phyloP scores from a whole-genome alignment of 257 asterid genomes.

The Penstemon newberryi region DNA sequence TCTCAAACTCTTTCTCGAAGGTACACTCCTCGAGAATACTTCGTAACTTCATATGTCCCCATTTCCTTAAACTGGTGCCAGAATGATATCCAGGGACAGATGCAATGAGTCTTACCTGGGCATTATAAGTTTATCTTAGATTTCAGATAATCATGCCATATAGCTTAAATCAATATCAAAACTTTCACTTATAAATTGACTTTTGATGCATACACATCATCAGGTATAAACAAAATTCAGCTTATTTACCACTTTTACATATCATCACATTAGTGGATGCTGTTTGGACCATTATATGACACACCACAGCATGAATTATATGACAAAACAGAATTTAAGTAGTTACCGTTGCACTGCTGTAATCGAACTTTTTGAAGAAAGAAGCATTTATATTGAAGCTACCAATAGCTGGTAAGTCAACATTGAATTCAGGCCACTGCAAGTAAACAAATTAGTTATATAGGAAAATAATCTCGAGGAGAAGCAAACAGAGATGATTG shows the following conservation, averaged over 20 bases:
- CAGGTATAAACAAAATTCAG: not conserved
- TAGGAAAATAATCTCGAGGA: not conserved
- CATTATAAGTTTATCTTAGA: constrained; percentile 5
- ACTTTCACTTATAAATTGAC: not conserved
- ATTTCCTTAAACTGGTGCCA: constrained; percentile 74
- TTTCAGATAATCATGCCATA: not conserved
- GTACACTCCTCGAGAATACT: constrained; percentile 84
- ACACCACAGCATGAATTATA: not conserved
- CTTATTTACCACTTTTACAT: constrained; percentile 7
- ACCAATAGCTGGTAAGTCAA: constrained; percentile 61
- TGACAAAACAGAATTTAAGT: constrained; percentile 8
- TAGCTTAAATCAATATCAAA: constrained; percentile 2
- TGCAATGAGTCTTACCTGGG: constrained; percentile 92
- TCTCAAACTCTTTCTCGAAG: constrained; percentile 72
- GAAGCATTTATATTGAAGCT: constrained; percentile 65
- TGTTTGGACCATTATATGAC: not conserved
- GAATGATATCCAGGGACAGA: constrained; percentile 97
- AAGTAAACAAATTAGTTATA: constrained; percentile 27
- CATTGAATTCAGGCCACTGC: constrained; percentile 92
- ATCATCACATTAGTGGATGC: not conserved
- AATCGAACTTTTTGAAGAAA: constrained; percentile 87
- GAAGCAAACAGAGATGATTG: not conserved
- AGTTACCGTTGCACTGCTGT: constrained; percentile 81
- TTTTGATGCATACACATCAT: not conserved
- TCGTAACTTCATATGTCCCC: constrained; percentile 99